A percentile compares a stretch with the other conserved stretches of the same genome.
Evolutionary conservation across 2,329 filamentous ascomycete genomes (phyloP).

Genomic region (Leptographium procerum): DNA sequence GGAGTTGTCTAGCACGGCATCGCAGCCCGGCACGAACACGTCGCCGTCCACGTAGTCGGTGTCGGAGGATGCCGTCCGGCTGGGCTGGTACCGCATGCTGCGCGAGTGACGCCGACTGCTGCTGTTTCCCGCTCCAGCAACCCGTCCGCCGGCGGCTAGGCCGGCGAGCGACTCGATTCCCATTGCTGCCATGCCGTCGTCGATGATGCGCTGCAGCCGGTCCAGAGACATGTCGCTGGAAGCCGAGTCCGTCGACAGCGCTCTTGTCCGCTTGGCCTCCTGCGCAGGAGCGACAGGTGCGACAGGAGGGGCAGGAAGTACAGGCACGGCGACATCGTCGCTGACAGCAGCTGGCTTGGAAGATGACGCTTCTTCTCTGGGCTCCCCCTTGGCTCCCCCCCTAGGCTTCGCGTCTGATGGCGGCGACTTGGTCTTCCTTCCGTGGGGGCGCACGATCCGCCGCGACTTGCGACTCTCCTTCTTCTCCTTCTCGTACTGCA

Average conservation of each 20-base stretch:
- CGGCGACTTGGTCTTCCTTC: slow-evolving; percentile 30
- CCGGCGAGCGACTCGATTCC: slow-evolving; percentile 26
- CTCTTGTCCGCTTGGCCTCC: slow-evolving; percentile 19
- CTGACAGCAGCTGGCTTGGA: background rate
- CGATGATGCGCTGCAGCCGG: slow-evolving; percentile 67
- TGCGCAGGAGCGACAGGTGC: too few species aligned
- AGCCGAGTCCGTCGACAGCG: slow-evolving; percentile 51
- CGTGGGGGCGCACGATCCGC: slow-evolving; percentile 23
- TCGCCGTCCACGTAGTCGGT: slow-evolving; percentile 80
- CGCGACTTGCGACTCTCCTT: slow-evolving; percentile 43
- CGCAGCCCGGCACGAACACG: slow-evolving; percentile 69
- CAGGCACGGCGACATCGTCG: slow-evolving; percentile 1
- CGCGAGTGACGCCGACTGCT: slow-evolving; percentile 18
- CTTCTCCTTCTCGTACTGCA: slow-evolving; percentile 66
- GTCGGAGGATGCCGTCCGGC: slow-evolving; percentile 58
- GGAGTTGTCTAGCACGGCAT: slow-evolving; percentile 77
- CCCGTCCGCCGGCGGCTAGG: background rate
- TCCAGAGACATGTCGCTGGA: slow-evolving; percentile 66
- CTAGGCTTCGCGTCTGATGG: slow-evolving; percentile 12
- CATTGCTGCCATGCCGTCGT: slow-evolving; percentile 48
- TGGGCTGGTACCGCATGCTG: slow-evolving; percentile 26
- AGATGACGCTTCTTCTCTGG: slow-evolving; percentile 8
- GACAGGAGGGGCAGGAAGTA: too few species aligned
- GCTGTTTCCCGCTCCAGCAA: background rate
- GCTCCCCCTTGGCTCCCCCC: slow-evolving; percentile 7